phyloP scores from a whole-genome alignment of 257 asterid species.

The Mentha longifolia region DNA sequence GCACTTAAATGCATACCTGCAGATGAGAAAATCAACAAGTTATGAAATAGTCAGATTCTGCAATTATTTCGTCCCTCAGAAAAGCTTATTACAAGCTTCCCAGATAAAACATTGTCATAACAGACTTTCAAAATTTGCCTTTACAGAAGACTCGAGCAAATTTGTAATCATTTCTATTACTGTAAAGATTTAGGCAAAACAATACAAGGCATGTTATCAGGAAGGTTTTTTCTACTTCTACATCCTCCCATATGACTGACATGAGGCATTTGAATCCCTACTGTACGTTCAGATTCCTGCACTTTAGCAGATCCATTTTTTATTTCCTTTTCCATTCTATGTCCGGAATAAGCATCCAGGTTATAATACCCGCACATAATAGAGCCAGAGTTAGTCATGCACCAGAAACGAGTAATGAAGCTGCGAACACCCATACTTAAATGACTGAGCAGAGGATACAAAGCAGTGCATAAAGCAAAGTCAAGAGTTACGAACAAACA shows the following conservation, averaged over 20 bases:
- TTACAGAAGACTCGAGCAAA: background rate
- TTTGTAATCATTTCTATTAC: background rate
- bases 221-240: conserved; percentile 1
- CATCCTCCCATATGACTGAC: background rate
- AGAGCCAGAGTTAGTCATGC: conserved; percentile 21
- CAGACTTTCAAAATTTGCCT: conserved; percentile 2
- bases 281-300: conserved; percentile 68
- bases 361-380: conserved; percentile 69
- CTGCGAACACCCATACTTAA: conserved; percentile 11
- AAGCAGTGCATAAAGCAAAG: no score
- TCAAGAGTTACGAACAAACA: background rate
- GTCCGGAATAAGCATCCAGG: conserved; percentile 75
- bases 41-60: background rate
- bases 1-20: conserved; percentile 90
- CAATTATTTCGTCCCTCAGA: background rate
- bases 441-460: conserved; percentile 11
- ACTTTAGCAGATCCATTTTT: conserved; percentile 65
- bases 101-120: conserved; percentile 5
- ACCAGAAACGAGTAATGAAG: conserved; percentile 17
- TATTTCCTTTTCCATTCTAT: conserved; percentile 68
- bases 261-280: conserved; percentile 21
- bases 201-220: background rate
- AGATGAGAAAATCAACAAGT: conserved; percentile 21
- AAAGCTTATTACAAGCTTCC: background rate
- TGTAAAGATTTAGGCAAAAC: background rate